Percentiles rank a stretch among this genome's conserved stretches.
Conservation (phyloP, 495 filamentous ascomycete genomes). For the Niebla homalea region DNA sequence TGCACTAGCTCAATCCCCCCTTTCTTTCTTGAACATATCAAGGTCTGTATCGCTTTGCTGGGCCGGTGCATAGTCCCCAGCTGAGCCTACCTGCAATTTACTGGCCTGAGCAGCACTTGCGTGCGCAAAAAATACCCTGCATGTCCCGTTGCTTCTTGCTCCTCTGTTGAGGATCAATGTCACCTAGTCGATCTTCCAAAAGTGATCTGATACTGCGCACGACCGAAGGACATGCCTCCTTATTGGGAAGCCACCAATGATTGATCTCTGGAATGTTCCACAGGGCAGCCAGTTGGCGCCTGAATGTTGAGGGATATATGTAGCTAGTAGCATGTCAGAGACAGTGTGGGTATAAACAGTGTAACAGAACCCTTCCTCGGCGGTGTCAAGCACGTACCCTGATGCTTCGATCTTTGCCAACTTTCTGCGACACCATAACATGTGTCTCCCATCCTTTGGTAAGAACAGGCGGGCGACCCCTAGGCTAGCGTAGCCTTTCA, state of each 20-base stretch:
- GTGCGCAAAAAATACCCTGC: conserved; percentile 56
- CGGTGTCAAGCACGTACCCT: conserved; percentile 48
- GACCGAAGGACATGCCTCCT: conserved; percentile 57
- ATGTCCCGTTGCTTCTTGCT: conserved; percentile 65
- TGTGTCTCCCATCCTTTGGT: conserved; percentile 54
- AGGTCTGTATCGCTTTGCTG: too few relatives aligned
- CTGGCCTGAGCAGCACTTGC: not conserved
- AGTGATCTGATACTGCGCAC: conserved; percentile 64
- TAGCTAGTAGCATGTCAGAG: conserved; percentile 43
- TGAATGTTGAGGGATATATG: conserved; percentile 62
- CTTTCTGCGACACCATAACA: conserved; percentile 74
- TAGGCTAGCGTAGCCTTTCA: conserved; percentile 64
- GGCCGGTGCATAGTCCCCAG: not conserved
- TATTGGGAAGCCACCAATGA: conserved; percentile 79
- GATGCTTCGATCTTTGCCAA: conserved; percentile 63
- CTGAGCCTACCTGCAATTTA: not conserved
- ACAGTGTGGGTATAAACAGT: not conserved
- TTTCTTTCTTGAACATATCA: too few relatives aligned
- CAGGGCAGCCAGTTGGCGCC: conserved; percentile 54
- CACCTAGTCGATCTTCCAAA: conserved; percentile 48
- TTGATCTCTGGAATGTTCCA: conserved; percentile 55
- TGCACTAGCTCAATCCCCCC: too few relatives aligned
- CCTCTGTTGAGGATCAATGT: conserved; percentile 34
- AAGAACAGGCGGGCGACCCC: conserved; percentile 67
- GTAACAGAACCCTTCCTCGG: too few relatives aligned